phyloP scores from a whole-genome alignment of 805 yeast species.

The Teunomyces gatunensis region DNA sequence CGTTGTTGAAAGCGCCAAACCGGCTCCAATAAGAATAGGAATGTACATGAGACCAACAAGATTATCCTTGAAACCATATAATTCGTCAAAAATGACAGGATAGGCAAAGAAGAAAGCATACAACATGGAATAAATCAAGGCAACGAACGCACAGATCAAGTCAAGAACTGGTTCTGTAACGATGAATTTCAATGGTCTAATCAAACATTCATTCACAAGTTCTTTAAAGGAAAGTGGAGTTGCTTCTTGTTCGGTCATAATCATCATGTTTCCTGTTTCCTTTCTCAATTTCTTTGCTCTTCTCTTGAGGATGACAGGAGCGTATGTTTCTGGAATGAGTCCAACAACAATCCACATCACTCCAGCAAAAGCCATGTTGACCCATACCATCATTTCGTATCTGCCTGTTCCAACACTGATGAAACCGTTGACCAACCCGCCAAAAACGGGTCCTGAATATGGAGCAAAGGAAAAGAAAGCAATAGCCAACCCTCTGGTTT shows the following conservation, averaged over 20 bases:
- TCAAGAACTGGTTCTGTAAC: constrained; percentile 83
- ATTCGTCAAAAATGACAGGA: constrained; percentile 79
- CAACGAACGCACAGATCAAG: constrained; percentile 80
- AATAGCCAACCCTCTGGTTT: constrained; percentile 82
- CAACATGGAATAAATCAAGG: constrained; percentile 83
- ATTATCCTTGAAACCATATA: constrained; percentile 77
- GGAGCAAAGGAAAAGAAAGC: constrained; percentile 92
- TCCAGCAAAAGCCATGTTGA: constrained; percentile 90
- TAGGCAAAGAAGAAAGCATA: constrained; percentile 95
- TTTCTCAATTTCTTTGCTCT: constrained; percentile 67
- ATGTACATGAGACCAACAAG: constrained; percentile 82
- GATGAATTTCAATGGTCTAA: constrained; percentile 77
- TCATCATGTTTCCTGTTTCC: constrained; percentile 77
- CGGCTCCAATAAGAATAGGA: constrained; percentile 87
- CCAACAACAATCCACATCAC: constrained; percentile 67
- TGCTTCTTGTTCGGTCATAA: constrained; percentile 93
- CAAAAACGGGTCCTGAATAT: constrained; percentile 88
- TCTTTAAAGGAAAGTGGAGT: constrained; percentile 68
- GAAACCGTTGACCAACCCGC: constrained; percentile 87
- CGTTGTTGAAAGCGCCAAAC: constrained; percentile 69
- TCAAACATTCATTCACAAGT: constrained; percentile 66
- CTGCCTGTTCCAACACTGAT: constrained; percentile 68
- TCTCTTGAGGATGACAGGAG: constrained; percentile 71
- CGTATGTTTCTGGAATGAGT: constrained; percentile 84
- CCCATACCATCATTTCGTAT: constrained; percentile 79